Percentiles rank a stretch among this genome's conserved stretches.
Evolutionary conservation across 306 rosid genomes (phyloP).

Genomic region (Lupinus albus): DNA sequence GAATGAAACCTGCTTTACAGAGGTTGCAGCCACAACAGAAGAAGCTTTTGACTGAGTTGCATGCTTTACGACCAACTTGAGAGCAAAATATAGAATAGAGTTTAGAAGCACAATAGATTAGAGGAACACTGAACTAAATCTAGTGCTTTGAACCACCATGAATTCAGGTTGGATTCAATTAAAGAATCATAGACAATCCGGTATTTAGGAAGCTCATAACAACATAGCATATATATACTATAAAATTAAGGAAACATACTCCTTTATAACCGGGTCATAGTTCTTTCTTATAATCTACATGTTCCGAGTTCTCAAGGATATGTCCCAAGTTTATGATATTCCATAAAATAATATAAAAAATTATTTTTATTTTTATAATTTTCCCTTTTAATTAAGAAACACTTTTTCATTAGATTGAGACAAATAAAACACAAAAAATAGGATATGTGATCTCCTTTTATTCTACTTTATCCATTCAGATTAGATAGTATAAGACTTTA

Average conservation of each 20-base stretch:
- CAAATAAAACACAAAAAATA: too few relatives aligned
- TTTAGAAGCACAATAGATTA: constrained; percentile 39
- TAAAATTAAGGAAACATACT: constrained; percentile 43
- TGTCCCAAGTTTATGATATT: too few relatives aligned
- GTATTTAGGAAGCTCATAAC: constrained; percentile 57
- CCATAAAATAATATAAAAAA: too few relatives aligned
- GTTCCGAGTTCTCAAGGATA: too few relatives aligned
- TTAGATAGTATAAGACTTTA: too few relatives aligned
- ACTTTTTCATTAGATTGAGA: too few relatives aligned
- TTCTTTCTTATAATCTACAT: constrained; percentile 35
- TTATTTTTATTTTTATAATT: too few relatives aligned
- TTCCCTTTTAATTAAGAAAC: too few relatives aligned
- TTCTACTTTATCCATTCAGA: too few relatives aligned
- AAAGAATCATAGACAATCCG: constrained; percentile 39
- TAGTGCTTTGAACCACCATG: constrained; percentile 64
- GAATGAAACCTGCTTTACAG: constrained; percentile 43
- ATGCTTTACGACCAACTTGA: constrained; percentile 40
- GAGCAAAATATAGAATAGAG: constrained; percentile 1
- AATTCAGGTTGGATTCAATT: constrained; percentile 47
- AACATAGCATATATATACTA: constrained; percentile 24
- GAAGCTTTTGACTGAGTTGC: constrained; percentile 47
- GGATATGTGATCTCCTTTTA: too few relatives aligned
- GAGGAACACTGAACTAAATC: constrained; percentile 48
- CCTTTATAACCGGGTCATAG: constrained; percentile 59
- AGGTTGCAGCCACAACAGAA: constrained; percentile 38